phyloP scores from a whole-genome alignment of 2,329 filamentous ascomycete species.

The Elsinoe arachidis region DNA sequence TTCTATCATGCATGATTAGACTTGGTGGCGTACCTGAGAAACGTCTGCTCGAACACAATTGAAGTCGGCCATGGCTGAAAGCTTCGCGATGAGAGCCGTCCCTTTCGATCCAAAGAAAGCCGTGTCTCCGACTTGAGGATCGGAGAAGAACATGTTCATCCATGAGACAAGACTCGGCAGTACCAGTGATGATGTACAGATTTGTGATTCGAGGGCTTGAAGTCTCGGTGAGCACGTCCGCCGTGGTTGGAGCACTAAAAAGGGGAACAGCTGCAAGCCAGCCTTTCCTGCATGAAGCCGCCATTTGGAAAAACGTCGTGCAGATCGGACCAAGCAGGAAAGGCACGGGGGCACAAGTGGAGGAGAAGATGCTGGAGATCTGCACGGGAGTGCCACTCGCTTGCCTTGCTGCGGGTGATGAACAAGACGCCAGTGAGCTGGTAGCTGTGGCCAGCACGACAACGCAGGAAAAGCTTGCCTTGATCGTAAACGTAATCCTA shows the following conservation, averaged over 20 bases:
- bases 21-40: too few relatives aligned
- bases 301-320: not conserved
- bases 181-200: not conserved
- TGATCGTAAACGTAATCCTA: not conserved
- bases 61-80: too few relatives aligned
- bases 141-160: too few relatives aligned
- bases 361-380: not conserved
- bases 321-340: conserved; percentile 5
- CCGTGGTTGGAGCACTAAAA: not conserved
- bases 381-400: conserved; percentile 7
- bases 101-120: too few relatives aligned
- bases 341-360: not conserved
- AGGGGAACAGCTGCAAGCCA: not conserved
- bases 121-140: too few relatives aligned
- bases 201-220: not conserved
- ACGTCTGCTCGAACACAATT: too few relatives aligned
- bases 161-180: too few relatives aligned
- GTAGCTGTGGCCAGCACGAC: not conserved
- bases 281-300: not conserved
- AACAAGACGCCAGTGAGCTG: conserved; percentile 7
- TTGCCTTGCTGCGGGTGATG: not conserved
- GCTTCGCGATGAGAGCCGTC: too few relatives aligned
- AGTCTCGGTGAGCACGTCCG: not conserved
- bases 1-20: too few relatives aligned
- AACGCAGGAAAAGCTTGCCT: not conserved